Percentiles rank a stretch among this genome's conserved stretches.
Conservation (phyloP, 2,329 filamentous ascomycete genomes). For the Thelonectria rubi region DNA sequence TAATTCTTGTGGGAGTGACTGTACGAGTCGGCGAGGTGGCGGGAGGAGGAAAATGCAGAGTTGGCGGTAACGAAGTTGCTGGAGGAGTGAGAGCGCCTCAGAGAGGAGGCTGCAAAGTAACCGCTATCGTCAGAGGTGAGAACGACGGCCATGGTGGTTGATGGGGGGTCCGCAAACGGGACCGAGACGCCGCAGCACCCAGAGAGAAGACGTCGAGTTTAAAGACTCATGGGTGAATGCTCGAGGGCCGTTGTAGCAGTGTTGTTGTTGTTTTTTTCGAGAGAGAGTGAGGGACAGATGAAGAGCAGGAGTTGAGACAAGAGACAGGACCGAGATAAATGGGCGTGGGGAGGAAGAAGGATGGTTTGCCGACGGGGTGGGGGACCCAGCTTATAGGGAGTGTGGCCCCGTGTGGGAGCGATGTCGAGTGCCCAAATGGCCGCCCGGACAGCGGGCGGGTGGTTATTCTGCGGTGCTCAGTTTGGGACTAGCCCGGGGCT, state of each 20-base stretch:
- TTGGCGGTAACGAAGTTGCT: conserved; percentile 61
- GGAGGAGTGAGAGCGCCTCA: conserved; percentile 70
- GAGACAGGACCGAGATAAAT: conserved; percentile 26
- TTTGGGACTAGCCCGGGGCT: conserved; percentile 39
- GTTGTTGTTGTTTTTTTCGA: conserved; percentile 3
- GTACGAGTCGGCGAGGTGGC: conserved; percentile 59
- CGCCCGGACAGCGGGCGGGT: conserved; percentile 34
- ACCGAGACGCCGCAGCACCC: conserved; percentile 39
- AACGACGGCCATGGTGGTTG: conserved; percentile 62
- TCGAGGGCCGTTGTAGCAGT: neutral
- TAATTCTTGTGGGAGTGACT: conserved; percentile 53
- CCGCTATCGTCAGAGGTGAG: conserved; percentile 65
- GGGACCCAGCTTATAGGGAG: conserved; percentile 42
- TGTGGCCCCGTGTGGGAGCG: conserved; percentile 1
- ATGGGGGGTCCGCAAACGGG: conserved; percentile 34
- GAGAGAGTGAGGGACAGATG: conserved; percentile 23
- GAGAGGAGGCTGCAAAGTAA: conserved; percentile 62
- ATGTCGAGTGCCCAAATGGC: conserved; percentile 11
- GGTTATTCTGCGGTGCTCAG: conserved; percentile 26
- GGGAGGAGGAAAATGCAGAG: conserved; percentile 55
- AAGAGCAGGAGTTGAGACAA: conserved; percentile 25
- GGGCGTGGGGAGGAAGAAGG: conserved; percentile 37
- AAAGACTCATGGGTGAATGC: conserved; percentile 37
- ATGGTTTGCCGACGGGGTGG: conserved; percentile 41
- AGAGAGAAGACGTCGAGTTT: conserved; percentile 26